Evolutionary conservation across 257 asterid genomes (phyloP).

Genomic region (Fraxinus excelsior): DNA sequence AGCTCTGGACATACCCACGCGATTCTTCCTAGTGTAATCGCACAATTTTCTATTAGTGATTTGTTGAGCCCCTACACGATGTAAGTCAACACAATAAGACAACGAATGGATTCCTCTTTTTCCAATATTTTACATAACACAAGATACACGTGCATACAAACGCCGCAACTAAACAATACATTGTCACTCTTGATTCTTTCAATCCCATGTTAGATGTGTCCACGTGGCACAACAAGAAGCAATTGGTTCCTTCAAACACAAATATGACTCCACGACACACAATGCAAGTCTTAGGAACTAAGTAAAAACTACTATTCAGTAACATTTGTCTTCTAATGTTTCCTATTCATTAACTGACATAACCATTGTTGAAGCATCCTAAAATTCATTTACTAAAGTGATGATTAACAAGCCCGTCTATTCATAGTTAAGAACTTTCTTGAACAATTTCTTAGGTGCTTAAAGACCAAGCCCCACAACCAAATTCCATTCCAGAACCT

Average conservation of each 20-base stretch:
- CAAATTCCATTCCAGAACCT: conserved; percentile 4
- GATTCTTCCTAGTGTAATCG: conserved; percentile 89
- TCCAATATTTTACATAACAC: conserved; percentile 13
- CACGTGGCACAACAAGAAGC: background rate
- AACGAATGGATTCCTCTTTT: background rate
- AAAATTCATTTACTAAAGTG: conserved; percentile 12
- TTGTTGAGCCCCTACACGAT: conserved; percentile 68
- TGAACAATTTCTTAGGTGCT: background rate
- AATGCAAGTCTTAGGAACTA: conserved; percentile 13
- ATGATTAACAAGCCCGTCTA: conserved; percentile 5
- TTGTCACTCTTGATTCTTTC: conserved; percentile 6
- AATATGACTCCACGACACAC: conserved; percentile 5
- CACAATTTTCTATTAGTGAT: conserved; percentile 90
- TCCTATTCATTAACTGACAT: background rate
- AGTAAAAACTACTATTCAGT: conserved; percentile 4
- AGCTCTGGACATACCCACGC: conserved; percentile 95
- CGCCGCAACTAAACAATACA: background rate
- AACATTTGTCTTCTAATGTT: conserved; percentile 6
- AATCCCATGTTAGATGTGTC: background rate
- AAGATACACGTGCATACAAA: too few relatives aligned
- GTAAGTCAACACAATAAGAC: conserved; percentile 28
- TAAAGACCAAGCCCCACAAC: conserved; percentile 6
- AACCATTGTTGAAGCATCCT: background rate
- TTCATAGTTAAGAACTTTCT: conserved; percentile 12
- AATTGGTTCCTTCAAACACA: too few relatives aligned